These are phyloP conservation scores for Phycomyces nitens DNA, from an alignment of 192 early-diverging fungal species.

Conservation along the genomic window DNA sequence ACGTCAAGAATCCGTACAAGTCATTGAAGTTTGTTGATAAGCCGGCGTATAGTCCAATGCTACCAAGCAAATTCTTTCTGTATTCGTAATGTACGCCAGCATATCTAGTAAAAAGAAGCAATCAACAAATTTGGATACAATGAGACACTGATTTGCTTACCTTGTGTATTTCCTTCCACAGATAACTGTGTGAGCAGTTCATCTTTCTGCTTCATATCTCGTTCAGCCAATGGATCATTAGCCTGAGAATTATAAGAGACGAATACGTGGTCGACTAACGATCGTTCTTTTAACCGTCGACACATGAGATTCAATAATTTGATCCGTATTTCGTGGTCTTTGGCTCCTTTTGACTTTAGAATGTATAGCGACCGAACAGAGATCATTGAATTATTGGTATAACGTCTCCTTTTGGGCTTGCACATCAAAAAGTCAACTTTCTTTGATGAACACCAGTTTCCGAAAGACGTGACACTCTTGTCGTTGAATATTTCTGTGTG, in stretches of 20 bases:
- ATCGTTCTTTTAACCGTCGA: conserved; percentile 6
- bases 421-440: conserved; percentile 2
- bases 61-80: conserved; percentile 14
- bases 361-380: conserved; percentile 9
- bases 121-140: conserved; percentile 1
- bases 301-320: conserved; percentile 6
- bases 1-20: conserved; percentile 14
- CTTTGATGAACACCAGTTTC: conserved; percentile 11
- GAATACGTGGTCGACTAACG: conserved; percentile 3
- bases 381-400: neutral
- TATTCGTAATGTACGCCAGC: conserved; percentile 12
- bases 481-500: conserved; percentile 8
- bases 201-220: conserved; percentile 7
- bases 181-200: conserved; percentile 10
- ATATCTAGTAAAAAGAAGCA: conserved; percentile 1
- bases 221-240: conserved; percentile 2
- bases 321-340: conserved; percentile 8
- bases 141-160: conserved; percentile 8
- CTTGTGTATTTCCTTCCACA: conserved; percentile 4
- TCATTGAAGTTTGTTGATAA: conserved; percentile 16
- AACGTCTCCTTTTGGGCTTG: conserved; percentile 1
- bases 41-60: conserved; percentile 12
- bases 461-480: conserved; percentile 8
- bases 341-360: neutral
- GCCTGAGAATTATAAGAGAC: conserved; percentile 10